Evolutionary conservation across 2,329 filamentous ascomycete species (phyloP).

Genomic region (Diplodia intermedia): DNA sequence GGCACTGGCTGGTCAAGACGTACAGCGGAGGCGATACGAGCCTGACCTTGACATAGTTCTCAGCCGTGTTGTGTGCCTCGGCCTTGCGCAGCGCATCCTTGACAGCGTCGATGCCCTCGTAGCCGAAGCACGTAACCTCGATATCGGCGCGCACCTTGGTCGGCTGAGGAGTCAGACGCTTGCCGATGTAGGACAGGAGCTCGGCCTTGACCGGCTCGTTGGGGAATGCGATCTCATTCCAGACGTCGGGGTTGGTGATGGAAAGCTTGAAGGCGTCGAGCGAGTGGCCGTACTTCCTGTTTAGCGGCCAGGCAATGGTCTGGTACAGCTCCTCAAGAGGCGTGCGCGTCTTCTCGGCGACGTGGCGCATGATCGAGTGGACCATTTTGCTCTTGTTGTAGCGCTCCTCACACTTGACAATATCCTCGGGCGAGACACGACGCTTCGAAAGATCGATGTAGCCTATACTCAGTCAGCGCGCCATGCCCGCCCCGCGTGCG

Average conservation of each 20-base stretch:
- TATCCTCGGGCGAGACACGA: slow-evolving; percentile 95
- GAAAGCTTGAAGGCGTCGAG: slow-evolving; percentile 99
- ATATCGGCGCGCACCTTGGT: slow-evolving; percentile 98
- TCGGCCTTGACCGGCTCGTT: slow-evolving; percentile 86
- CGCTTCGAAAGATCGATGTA: slow-evolving; percentile 99
- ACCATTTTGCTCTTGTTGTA: slow-evolving; percentile 99
- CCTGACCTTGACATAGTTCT: slow-evolving; percentile 96
- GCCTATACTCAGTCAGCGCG: slow-evolving; percentile 54
- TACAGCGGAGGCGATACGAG: slow-evolving; percentile 98
- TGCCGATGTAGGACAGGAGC: slow-evolving; percentile 93
- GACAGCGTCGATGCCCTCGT: slow-evolving; percentile 98
- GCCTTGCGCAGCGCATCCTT: slow-evolving; percentile 91
- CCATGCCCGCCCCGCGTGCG: neutral
- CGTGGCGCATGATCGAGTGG: slow-evolving; percentile 98
- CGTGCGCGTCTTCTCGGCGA: slow-evolving; percentile 92
- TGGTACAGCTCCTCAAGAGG: slow-evolving; percentile 97
- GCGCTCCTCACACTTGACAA: slow-evolving; percentile 96
- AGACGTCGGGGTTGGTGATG: slow-evolving; percentile 97
- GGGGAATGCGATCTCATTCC: slow-evolving; percentile 90
- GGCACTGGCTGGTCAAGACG: slow-evolving; percentile 91
- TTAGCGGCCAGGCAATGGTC: slow-evolving; percentile 93
- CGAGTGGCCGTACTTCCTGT: slow-evolving; percentile 95
- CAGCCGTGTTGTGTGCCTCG: slow-evolving; percentile 88
- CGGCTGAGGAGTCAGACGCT: slow-evolving; percentile 96
- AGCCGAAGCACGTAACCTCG: slow-evolving; percentile 71